Evolutionary conservation across 2,329 filamentous ascomycete genomes (phyloP), one percentile per base, ranked within the genome.

Genomic region (Aureobasidium zeae): DNA sequence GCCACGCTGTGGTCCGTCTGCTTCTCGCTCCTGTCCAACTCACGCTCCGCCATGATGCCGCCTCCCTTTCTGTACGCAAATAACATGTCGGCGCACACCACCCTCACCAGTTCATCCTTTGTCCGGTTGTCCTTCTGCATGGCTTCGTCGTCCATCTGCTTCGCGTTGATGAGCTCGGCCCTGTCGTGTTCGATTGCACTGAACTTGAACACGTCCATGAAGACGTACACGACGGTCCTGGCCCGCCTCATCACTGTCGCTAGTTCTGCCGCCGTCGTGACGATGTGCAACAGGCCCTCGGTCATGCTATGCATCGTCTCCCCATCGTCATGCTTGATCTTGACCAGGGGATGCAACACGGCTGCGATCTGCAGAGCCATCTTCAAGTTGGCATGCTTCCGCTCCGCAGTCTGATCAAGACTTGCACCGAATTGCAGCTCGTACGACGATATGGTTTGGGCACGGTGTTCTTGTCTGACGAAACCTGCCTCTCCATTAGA

Each of bases 181-280:
- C 52, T 49, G 2, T 38, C 46, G 2, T 50, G 54, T 17, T 57
- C 53, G 36, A 56, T 58, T 22, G 54, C 53, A 42, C 56, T 53
- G 30, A 58, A 57, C 30, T 61, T 60, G 56, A 58, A 58, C 0
- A 54, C 51, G 6, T 54, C 51, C 15, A 53, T 47, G 48, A 54
- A 58, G 48, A 57, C 53, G 48, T 56, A 60, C 17, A 58, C 45
- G 11, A 52, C 52, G 2, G 16, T 28, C 26, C 55, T 47, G 21
- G 37, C 44, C 7, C 17, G 36, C 16, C 54, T 55, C 45, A 58
- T 56, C 8, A 44, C 13, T 26, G 48, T 51, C 34, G 48, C 52
- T 10, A 58, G 39, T 6, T 44, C 16, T 5, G 48, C 52, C 10
- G 57, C 52, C 9, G 31, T 15, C 6, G 17, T 13, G 16, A 60